Conservation (phyloP, 306 rosid genomes). For the Prunus armeniaca region DNA sequence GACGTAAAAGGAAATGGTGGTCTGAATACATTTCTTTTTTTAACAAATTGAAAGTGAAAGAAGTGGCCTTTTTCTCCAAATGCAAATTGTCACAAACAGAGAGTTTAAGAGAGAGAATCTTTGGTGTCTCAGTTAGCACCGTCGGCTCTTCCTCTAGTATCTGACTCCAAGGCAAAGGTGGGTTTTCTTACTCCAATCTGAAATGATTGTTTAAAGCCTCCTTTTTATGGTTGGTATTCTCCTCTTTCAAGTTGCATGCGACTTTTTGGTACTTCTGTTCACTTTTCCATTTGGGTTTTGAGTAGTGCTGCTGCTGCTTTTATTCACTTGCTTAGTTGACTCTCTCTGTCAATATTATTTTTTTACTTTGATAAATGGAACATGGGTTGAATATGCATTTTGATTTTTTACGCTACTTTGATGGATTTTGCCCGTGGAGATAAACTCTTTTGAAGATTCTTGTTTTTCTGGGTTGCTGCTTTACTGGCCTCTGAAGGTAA, state of each 20-base stretch:
- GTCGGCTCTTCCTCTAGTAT: background rate
- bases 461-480: constrained; percentile 25
- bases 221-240: constrained; percentile 26
- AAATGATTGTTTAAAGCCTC: constrained; percentile 22
- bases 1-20: background rate
- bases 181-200: constrained; percentile 12
- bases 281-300: constrained; percentile 22
- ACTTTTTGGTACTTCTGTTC: constrained; percentile 22
- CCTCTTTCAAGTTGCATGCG: constrained; percentile 23
- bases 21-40: constrained; percentile 11
- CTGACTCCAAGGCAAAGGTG: constrained; percentile 36
- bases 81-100: constrained; percentile 4
- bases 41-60: background rate
- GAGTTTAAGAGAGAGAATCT: constrained; percentile 21
- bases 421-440: constrained; percentile 24
- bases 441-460: constrained; percentile 18
- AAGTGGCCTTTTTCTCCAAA: constrained; percentile 13
- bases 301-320: constrained; percentile 16
- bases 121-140: constrained; percentile 10
- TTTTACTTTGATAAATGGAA: constrained; percentile 9
- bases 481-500: constrained; percentile 25
- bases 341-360: constrained; percentile 17
- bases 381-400: constrained; percentile 28
- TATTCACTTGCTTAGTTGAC: constrained; percentile 15
- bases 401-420: constrained; percentile 17